A percentile compares a stretch with the other conserved stretches of the same genome.
Conservation (phyloP, 2,329 filamentous ascomycete species). For the Talaromyces sp. region DNA sequence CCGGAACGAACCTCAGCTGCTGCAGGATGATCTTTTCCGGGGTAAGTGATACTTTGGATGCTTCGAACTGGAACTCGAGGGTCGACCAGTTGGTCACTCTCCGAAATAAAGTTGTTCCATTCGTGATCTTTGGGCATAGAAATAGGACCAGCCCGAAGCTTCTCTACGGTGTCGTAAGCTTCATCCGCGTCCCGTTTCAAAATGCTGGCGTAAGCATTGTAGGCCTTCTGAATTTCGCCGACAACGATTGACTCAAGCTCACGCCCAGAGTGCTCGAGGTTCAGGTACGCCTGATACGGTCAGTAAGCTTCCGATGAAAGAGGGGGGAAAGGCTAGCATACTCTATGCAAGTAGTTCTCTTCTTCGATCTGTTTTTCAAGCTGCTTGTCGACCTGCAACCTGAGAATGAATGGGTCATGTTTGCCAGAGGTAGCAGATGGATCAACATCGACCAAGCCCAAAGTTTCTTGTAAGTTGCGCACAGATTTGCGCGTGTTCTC, state of each 20-base stretch:
- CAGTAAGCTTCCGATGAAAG: constrained; percentile 15
- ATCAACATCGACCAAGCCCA: constrained; percentile 76
- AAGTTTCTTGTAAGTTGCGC: constrained; percentile 71
- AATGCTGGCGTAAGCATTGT: constrained; percentile 88
- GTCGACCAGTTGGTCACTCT: constrained; percentile 81
- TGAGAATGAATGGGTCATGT: constrained; percentile 85
- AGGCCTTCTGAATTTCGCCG: constrained; percentile 95
- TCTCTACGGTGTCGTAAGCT: constrained; percentile 71
- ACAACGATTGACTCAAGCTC: constrained; percentile 96
- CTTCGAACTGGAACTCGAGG: constrained; percentile 74
- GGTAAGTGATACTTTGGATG: constrained; percentile 81
- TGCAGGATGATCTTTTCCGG: constrained; percentile 79
- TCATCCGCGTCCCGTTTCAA: constrained; percentile 87
- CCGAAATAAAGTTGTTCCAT: constrained; percentile 77
- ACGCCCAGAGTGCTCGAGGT: constrained; percentile 87
- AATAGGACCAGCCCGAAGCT: constrained; percentile 77
- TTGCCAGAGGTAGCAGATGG: constrained; percentile 72
- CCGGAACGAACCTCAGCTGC: constrained; percentile 82
- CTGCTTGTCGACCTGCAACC: constrained; percentile 80
- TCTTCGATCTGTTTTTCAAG: constrained; percentile 91
- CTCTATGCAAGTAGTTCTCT: constrained; percentile 93
- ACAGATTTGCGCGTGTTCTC: constrained; percentile 77
- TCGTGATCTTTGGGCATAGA: constrained; percentile 93
- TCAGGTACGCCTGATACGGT: constrained; percentile 71
- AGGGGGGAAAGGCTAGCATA: constrained; percentile 39